A percentile compares a stretch with the other conserved stretches of the same genome.
These are phyloP conservation scores for Psilocybe mexicana DNA, from an alignment of 1,284 basidiomycete genomes.

Conservation along the genomic window DNA sequence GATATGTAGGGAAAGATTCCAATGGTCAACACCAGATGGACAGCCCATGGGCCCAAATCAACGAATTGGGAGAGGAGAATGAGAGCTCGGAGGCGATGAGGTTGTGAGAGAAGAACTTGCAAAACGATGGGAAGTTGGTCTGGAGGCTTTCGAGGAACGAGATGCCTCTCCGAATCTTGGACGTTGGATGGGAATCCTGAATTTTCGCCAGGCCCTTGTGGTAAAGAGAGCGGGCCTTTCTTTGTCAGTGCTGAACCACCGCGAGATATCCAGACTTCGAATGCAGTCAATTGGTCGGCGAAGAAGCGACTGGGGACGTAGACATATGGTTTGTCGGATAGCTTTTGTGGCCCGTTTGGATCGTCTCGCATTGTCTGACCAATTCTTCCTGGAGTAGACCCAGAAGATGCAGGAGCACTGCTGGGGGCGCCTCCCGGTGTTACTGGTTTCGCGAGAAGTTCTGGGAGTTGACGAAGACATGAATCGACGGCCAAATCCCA, in stretches of 20 bases:
- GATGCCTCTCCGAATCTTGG: conserved; percentile 48
- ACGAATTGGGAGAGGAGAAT: conserved; percentile 98
- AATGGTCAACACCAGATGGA: conserved; percentile 95
- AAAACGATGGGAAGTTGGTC: conserved; percentile 97
- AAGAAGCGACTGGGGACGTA: conserved; percentile 96
- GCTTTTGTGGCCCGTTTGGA: conserved; percentile 25
- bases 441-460: conserved; percentile 72
- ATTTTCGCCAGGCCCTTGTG: conserved; percentile 33
- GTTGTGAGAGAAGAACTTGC: conserved; percentile 95
- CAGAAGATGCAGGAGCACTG: conserved; percentile 19
- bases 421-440: conserved; percentile 31
- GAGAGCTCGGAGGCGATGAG: conserved; percentile 92
- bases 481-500: conserved; percentile 98
- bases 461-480: conserved; percentile 91
- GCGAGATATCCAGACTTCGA: conserved; percentile 97
- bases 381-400: conserved; percentile 38
- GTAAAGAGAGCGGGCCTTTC: conserved; percentile 72
- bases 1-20: conserved; percentile 99
- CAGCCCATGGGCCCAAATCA: conserved; percentile 98
- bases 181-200: conserved; percentile 21
- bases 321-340: conserved; percentile 48
- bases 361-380: conserved; percentile 27
- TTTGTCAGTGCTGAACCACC: conserved; percentile 82
- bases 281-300: conserved; percentile 94
- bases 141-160: conserved; percentile 86